Evolutionary conservation across 2,329 filamentous ascomycete genomes (phyloP), one percentile per base, ranked within the genome.

Genomic region (Zarea fungicola): DNA sequence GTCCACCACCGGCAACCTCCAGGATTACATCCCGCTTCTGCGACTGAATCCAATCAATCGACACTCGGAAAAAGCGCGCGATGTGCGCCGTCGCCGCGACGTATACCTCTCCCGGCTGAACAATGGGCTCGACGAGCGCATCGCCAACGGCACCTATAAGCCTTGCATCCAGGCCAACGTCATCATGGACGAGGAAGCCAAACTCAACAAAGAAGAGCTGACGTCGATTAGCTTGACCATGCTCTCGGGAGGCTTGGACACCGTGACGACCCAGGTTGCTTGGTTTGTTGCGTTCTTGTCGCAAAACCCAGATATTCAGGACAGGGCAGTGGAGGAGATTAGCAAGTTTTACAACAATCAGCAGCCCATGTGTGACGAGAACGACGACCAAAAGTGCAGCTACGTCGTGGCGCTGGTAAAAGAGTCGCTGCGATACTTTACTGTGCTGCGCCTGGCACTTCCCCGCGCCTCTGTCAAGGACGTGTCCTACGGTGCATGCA

Each of bases 131-230:
- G 79, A 84, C 49, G 73, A 79, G 19, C 70, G 78, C 1, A 84
- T 85, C 67, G 73, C 72, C 42, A 77, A 78, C 37, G 80, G 80
- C 0, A 80, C 69, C 0, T 74, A 84, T 58, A 74, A 76, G 55
- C 80, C 81, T 1, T 85, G 83, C 58, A 85, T 85, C 36, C 81
- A 85, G 52, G 81, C 80, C 4, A 85, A 84, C 52, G 75, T 85
- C 26, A 83, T 85, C 51, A 65, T 77, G 40, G 81, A 85, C 54
- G 75, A 79, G 55, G 81, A 85, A 31, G 76, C 80, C 0, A 80
- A 77, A 53, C 65, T 85, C 14, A 83, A 78, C 63, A 72, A 74
- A 32, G 80, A 78, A 42, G 83, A 86, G 54, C 69, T 85, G 29
- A 83, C 75, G 0, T 81, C 77, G 0, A 85, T 85, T 56, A 83